A percentile compares a stretch with the other conserved stretches of the same genome.
Evolutionary conservation across 2,329 filamentous ascomycete species (phyloP).

Genomic region (Monosporascus sp.): DNA sequence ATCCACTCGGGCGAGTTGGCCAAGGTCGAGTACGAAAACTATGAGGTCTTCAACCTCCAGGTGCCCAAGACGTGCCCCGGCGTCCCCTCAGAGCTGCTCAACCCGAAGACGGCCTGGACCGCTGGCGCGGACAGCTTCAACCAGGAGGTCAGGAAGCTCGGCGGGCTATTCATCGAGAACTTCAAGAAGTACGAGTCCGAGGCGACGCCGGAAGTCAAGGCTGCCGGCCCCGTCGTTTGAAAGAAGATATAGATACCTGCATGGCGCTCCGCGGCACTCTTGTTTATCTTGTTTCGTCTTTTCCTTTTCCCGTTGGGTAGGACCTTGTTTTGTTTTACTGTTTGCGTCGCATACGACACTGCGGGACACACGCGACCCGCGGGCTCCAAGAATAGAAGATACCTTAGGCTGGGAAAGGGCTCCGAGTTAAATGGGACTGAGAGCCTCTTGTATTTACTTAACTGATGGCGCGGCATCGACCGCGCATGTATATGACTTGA

Average conservation of each 20-base stretch:
- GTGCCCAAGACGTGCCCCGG: slow-evolving; percentile 89
- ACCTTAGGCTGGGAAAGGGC: not conserved
- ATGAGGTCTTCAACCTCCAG: slow-evolving; percentile 93
- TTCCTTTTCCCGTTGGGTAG: slow-evolving; percentile 6
- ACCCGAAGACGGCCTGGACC: slow-evolving; percentile 91
- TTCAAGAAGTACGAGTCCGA: slow-evolving; percentile 92
- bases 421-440: not conserved
- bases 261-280: slow-evolving; percentile 10
- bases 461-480: not conserved
- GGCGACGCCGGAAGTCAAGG: slow-evolving; percentile 74
- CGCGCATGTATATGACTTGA: not conserved
- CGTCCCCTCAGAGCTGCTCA: slow-evolving; percentile 87
- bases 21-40: slow-evolving; percentile 87
- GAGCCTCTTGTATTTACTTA: not conserved
- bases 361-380: slow-evolving; percentile 2
- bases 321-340: slow-evolving; percentile 1
- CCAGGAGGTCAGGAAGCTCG: slow-evolving; percentile 85
- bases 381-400: not conserved
- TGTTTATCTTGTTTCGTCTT: slow-evolving; percentile 4
- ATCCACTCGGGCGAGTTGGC: slow-evolving; percentile 97
- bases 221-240: slow-evolving; percentile 49
- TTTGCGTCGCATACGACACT: not conserved
- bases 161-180: slow-evolving; percentile 87
- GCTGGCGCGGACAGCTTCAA: slow-evolving; percentile 76
- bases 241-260: slow-evolving; percentile 3